Conservation (phyloP, 2,329 filamentous ascomycete species). For the Exophiala sp. region DNA sequence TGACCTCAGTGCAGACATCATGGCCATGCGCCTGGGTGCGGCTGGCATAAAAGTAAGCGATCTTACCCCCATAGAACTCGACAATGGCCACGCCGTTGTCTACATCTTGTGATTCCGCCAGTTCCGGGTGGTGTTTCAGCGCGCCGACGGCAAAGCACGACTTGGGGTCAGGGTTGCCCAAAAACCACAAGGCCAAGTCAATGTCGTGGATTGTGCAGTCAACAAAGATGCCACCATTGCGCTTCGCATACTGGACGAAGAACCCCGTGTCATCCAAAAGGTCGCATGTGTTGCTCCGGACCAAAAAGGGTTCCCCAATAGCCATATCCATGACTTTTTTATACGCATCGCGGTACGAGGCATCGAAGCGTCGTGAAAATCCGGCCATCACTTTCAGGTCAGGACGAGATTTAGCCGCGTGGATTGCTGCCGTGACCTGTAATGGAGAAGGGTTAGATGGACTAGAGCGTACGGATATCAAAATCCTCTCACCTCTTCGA, state of each 20-base stretch:
- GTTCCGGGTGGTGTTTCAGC: conserved; percentile 31
- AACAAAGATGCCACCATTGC: conserved; percentile 63
- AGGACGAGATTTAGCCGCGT: conserved; percentile 46
- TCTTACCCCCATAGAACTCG: conserved; percentile 37
- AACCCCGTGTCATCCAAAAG: conserved; percentile 59
- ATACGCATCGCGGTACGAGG: conserved; percentile 57
- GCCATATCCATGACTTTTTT: conserved; percentile 48
- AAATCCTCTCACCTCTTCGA: conserved; percentile 56
- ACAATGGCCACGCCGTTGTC: conserved; percentile 37
- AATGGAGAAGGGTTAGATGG: conserved; percentile 39
- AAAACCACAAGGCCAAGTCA: conserved; percentile 59
- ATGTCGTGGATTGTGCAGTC: conserved; percentile 68
- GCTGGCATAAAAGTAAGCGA: conserved; percentile 33
- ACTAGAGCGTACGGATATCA: no score
- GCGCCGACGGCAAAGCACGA: conserved; percentile 32
- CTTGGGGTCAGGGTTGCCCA: conserved; percentile 41
- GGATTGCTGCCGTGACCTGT: conserved; percentile 49
- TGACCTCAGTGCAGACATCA: conserved; percentile 34
- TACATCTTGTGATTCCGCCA: conserved; percentile 33
- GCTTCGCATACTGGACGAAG: conserved; percentile 63
- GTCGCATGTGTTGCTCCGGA: conserved; percentile 63
- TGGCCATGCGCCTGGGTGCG: conserved; percentile 37
- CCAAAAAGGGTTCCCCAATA: conserved; percentile 55
- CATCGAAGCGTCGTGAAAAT: conserved; percentile 62
- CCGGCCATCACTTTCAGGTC: conserved; percentile 61